These are phyloP conservation scores for Xylariaceae sp. DNA, from an alignment of 2,329 filamentous ascomycete genomes.

Conservation along the genomic window DNA sequence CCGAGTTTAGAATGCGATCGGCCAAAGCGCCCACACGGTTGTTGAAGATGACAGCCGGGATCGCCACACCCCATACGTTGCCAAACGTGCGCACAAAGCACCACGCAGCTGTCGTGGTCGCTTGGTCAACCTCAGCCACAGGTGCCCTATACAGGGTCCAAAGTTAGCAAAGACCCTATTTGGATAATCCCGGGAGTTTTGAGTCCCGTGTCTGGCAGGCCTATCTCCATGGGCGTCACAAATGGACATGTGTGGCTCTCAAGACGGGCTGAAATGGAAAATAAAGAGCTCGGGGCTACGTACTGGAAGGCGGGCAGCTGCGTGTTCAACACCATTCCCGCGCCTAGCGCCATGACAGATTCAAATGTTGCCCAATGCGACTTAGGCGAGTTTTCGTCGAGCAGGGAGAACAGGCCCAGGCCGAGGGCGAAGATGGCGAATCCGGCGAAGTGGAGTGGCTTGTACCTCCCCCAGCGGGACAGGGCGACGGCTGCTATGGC, in stretches of 20 bases:
- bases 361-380: slow-evolving; percentile 42
- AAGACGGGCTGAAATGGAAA: no score
- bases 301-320: slow-evolving; percentile 43
- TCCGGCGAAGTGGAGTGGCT: slow-evolving; percentile 29
- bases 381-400: slow-evolving; percentile 35
- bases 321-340: slow-evolving; percentile 42
- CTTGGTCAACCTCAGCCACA: slow-evolving; percentile 32
- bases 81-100: slow-evolving; percentile 45
- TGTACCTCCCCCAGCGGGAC: slow-evolving; percentile 25
- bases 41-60: slow-evolving; percentile 43
- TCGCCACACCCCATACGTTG: slow-evolving; percentile 43
- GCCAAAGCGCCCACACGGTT: neutral
- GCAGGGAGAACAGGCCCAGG: slow-evolving; percentile 40
- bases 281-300: no score
- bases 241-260: no score
- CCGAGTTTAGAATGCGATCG: neutral
- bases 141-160: no score
- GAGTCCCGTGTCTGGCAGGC: no score
- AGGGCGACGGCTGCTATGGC: slow-evolving; percentile 26
- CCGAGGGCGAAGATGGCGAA: slow-evolving; percentile 38
- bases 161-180: no score
- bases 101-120: slow-evolving; percentile 39
- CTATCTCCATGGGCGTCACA: no score
- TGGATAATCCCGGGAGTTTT: no score
- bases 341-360: slow-evolving; percentile 39